Percentiles rank a stretch among this genome's conserved stretches.
Evolutionary conservation across 163 green algal genomes (phyloP).

Genomic region (Chlorella variabilis): DNA sequence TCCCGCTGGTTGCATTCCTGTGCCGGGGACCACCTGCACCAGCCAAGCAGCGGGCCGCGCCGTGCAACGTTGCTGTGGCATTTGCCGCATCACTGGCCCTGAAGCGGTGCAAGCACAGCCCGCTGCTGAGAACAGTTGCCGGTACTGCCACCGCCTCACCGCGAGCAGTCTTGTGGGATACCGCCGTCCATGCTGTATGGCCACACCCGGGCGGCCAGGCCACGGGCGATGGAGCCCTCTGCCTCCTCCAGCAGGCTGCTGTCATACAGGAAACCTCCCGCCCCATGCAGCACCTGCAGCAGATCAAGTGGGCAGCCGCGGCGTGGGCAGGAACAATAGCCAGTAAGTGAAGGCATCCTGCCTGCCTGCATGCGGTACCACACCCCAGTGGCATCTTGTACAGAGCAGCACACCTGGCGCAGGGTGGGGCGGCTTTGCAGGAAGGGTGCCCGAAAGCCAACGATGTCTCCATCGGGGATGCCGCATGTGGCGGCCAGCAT

Average conservation of each 20-base stretch:
- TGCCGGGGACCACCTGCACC: not conserved
- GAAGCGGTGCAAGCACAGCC: too few relatives aligned
- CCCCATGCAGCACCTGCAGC: not conserved
- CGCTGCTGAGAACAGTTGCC: too few relatives aligned
- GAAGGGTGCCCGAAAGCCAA: slow-evolving; percentile 3
- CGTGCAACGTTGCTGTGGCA: not conserved
- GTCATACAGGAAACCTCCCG: slow-evolving; percentile 3
- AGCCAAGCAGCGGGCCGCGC: not conserved
- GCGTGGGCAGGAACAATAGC: too few relatives aligned
- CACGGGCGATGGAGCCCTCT: not conserved
- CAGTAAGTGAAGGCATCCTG: too few relatives aligned
- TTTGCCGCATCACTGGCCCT: too few relatives aligned
- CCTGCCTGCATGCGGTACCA: too few relatives aligned
- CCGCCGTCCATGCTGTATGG: slow-evolving; percentile 21
- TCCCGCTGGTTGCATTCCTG: not conserved
- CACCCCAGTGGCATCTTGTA: too few relatives aligned
- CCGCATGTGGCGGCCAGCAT: slow-evolving; percentile 2
- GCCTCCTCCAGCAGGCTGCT: slow-evolving; percentile 9
- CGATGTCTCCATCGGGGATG: not conserved
- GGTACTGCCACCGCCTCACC: not conserved
- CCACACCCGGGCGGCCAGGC: slow-evolving; percentile 6
- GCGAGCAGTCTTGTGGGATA: slow-evolving; percentile 24
- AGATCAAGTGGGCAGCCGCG: not conserved
- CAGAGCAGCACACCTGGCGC: not conserved
- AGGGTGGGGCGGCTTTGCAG: slow-evolving; percentile 8